A percentile compares a stretch with the other conserved stretches of the same genome.
These are phyloP conservation scores for Tolypocladium cylindrosporum DNA, from an alignment of 2,329 filamentous ascomycete genomes.

Conservation along the genomic window DNA sequence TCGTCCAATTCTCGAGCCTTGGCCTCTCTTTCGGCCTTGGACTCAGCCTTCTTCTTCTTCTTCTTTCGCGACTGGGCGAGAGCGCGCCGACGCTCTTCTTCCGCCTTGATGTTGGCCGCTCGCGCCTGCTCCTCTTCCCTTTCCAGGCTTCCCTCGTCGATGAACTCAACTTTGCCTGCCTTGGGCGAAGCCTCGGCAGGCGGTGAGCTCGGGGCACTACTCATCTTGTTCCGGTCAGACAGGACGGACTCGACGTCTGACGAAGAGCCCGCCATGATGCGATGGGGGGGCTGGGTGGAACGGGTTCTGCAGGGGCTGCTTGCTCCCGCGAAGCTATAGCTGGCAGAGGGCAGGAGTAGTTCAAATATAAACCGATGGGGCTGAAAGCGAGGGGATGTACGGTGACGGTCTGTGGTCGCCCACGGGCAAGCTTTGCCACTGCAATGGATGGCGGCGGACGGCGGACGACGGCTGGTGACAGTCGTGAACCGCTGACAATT, in stretches of 20 bases:
- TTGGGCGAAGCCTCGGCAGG: slow-evolving; percentile 14
- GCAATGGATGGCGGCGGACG: background rate
- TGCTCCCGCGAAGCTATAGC: background rate
- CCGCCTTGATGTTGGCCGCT: slow-evolving; percentile 33
- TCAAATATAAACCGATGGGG: background rate
- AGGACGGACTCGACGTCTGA: slow-evolving; percentile 21
- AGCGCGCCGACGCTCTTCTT: slow-evolving; percentile 33
- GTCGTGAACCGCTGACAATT: background rate
- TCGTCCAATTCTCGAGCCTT: slow-evolving; percentile 52
- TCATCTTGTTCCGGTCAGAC: slow-evolving; percentile 18
- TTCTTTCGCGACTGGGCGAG: slow-evolving; percentile 28
- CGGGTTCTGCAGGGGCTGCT: background rate
- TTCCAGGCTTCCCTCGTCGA: slow-evolving; percentile 17
- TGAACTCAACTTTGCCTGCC: slow-evolving; percentile 8
- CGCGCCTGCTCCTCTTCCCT: slow-evolving; percentile 27
- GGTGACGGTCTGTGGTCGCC: background rate
- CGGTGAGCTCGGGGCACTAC: slow-evolving; percentile 28
- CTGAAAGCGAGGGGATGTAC: background rate
- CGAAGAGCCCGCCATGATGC: slow-evolving; percentile 17
- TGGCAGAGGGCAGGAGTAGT: background rate
- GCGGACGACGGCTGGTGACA: background rate
- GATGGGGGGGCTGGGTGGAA: background rate
- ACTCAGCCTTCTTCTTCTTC: slow-evolving; percentile 41
- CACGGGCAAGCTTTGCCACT: background rate
- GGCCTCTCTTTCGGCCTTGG: slow-evolving; percentile 42